Evolutionary conservation across 805 yeast genomes (phyloP).

Genomic region (Saturnispora ahearnii): DNA sequence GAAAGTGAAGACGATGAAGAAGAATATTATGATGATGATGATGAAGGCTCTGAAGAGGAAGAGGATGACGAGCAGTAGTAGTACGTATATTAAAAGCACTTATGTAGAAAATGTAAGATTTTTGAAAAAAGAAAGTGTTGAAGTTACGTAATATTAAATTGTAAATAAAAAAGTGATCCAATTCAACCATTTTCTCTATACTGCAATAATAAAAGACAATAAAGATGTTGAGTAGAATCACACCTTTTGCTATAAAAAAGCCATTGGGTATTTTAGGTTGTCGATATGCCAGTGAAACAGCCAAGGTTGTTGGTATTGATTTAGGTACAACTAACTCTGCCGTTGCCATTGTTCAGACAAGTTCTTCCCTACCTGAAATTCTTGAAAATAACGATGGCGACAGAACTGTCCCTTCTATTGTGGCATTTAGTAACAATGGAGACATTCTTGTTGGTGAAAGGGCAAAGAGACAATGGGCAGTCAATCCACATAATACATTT

Average conservation of each 20-base stretch:
- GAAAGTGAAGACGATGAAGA: slow-evolving; percentile 8
- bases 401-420: slow-evolving; percentile 87
- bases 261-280: neutral
- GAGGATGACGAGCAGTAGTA: too few relatives aligned
- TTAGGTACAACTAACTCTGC: slow-evolving; percentile 88
- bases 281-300: neutral
- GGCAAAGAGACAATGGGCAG: slow-evolving; percentile 94
- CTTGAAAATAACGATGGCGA: slow-evolving; percentile 72
- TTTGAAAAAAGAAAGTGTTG: neutral
- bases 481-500: slow-evolving; percentile 87
- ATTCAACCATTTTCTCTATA: too few relatives aligned
- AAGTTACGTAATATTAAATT: neutral
- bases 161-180: too few relatives aligned
- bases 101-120: too few relatives aligned
- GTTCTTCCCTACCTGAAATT: slow-evolving; percentile 50
- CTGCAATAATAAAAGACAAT: too few relatives aligned
- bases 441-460: slow-evolving; percentile 90
- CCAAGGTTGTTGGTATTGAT: slow-evolving; percentile 71
- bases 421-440: slow-evolving; percentile 81
- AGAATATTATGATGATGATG: slow-evolving; percentile 8
- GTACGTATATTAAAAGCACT: neutral
- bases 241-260: neutral
- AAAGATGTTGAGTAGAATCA: neutral
- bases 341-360: slow-evolving; percentile 76
- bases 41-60: slow-evolving; percentile 1